Evolutionary conservation across 2,329 filamentous ascomycete species (phyloP).

Genomic region (Aureobasidium musti): DNA sequence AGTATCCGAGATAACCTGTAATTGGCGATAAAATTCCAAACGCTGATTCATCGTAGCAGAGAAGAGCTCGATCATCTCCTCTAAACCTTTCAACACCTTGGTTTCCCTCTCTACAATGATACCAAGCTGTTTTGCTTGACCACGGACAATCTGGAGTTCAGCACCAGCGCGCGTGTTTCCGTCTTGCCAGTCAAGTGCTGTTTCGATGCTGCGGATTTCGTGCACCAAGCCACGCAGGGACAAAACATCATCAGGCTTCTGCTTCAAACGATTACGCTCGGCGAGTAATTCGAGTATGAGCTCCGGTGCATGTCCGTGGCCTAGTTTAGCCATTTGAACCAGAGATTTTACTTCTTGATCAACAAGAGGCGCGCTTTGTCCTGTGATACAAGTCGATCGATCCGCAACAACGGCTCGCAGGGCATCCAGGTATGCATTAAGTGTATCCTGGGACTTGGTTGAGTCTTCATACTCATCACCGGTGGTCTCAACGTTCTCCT

Average conservation of each 20-base stretch:
- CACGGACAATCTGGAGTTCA: constrained; percentile 66
- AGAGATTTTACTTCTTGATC: constrained; percentile 66
- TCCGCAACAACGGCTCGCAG: constrained; percentile 76
- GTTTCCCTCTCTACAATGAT: constrained; percentile 54
- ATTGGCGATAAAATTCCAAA: constrained; percentile 84
- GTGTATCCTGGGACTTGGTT: constrained; percentile 81
- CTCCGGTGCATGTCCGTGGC: constrained; percentile 68
- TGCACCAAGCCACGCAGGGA: constrained; percentile 72
- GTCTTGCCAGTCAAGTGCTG: constrained; percentile 61
- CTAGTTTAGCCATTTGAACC: constrained; percentile 52
- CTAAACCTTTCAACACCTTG: constrained; percentile 55
- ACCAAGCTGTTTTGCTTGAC: constrained; percentile 63
- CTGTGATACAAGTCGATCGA: constrained; percentile 73
- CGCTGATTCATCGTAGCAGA: constrained; percentile 79
- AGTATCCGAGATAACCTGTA: constrained; percentile 88
- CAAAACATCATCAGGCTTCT: constrained; percentile 55
- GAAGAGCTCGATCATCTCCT: constrained; percentile 75
- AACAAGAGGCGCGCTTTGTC: constrained; percentile 72
- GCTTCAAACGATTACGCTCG: constrained; percentile 49
- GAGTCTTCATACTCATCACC: constrained; percentile 91
- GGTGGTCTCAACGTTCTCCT: constrained; percentile 67
- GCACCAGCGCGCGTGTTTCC: constrained; percentile 58
- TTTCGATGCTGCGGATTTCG: constrained; percentile 66
- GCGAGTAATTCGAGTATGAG: constrained; percentile 56
- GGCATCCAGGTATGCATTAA: constrained; percentile 82